Evolutionary conservation across 371 early-diverging fungal genomes (phyloP), one percentile per base, ranked within the genome.

Genomic region (Mortierella sp.): DNA sequence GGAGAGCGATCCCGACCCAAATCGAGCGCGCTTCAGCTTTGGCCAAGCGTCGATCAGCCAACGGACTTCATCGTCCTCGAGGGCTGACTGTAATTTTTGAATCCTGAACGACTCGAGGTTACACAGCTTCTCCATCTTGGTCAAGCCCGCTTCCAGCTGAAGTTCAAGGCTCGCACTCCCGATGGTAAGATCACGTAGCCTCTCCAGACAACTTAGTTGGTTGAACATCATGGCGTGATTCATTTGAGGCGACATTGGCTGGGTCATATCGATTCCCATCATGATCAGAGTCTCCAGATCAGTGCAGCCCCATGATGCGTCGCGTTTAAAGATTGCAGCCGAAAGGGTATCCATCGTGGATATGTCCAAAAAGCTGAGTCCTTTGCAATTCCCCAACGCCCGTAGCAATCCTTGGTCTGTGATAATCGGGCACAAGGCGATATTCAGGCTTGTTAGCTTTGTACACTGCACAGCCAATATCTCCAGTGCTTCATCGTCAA

Each of bases 1-100:
- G 19, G 78, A 66, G 10, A 69, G 42, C 12, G 67, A 49, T n/a
- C 54, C 62, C 13, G 46, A n/a, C 38, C 66, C 67, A 34, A 70
- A 66, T 31, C 62, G 57, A 14, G 58, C 59, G n/a, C 78, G 66
- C 56, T 70, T 76, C 31, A 76, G 60, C 53, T 58, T 70, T 7
- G 78, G 78, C 78, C 78, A 76, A 4, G 71, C 70, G 47, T 66
- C 70, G 3, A 62, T 51, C 24, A 76, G 23, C 78, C 78, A 76
- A 13, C 78, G 78, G 52, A 76, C 65, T 52, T 70, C 78, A n/a
- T 69, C 78, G 14, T 76, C 78, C 2, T 57, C 66, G 21, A 76
- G 48, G 9, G 28, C 51, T 2, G 43, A 50, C 42, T 76, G 66
- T 18, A 76, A 16, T 14, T 61, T 65, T 14, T 39, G 48, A 39